Conservation (phyloP, 345 rosid genomes). For the Dipteronia sinensis region DNA sequence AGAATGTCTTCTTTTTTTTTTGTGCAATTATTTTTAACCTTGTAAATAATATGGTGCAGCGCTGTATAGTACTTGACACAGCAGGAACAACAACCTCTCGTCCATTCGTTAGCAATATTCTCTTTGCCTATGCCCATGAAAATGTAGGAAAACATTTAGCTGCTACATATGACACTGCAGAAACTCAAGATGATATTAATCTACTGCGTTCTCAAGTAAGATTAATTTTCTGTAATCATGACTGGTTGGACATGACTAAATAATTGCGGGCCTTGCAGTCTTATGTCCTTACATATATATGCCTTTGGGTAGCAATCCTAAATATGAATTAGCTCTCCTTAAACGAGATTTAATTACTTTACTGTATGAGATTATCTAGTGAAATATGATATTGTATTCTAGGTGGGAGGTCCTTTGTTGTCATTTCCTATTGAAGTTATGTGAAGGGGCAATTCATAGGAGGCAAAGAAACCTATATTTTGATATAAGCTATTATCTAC, state of each 20-base stretch:
- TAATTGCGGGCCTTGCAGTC: neutral
- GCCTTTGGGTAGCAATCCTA: neutral
- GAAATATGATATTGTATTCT: too few relatives aligned
- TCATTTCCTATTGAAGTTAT: too few relatives aligned
- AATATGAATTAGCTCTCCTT: neutral
- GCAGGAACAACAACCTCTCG: slow-evolving; percentile 62
- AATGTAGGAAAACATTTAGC: slow-evolving; percentile 53
- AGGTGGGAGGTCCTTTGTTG: too few relatives aligned
- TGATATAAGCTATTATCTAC: too few relatives aligned
- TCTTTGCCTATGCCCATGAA: slow-evolving; percentile 54
- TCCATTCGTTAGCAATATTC: slow-evolving; percentile 55
- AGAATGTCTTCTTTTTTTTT: slow-evolving; percentile 1
- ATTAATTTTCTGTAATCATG: neutral
- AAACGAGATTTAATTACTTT: too few relatives aligned
- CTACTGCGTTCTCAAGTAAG: slow-evolving; percentile 50
- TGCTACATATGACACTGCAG: slow-evolving; percentile 48
- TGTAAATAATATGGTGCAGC: slow-evolving; percentile 33
- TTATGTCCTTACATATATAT: neutral
- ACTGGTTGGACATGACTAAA: neutral
- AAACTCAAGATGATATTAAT: slow-evolving; percentile 50
- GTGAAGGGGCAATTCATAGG: too few relatives aligned
- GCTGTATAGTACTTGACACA: slow-evolving; percentile 48
- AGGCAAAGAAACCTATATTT: too few relatives aligned
- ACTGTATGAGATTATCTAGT: too few relatives aligned
- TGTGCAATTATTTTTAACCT: neutral